Base-by-base conservation (phyloP, 305 asterid species). In the Solanum chacoense region DNA sequence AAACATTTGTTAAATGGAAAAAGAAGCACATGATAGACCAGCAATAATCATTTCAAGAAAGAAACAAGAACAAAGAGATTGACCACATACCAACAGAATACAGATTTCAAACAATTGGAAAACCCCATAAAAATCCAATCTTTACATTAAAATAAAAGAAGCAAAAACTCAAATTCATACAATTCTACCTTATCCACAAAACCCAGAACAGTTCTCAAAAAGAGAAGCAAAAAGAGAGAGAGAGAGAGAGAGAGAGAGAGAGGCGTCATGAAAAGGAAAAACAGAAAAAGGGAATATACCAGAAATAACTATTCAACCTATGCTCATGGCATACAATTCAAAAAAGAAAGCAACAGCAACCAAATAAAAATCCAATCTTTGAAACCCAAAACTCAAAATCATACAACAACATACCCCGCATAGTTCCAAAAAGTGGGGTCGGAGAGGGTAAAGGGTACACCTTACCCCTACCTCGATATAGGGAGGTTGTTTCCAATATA, bases 331-430 rank as follows among this genome's bases (percentile, higher is more conserved):
- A 35, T 35, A 31, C 18, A 77, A 38, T 4, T 45, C 1, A 76
- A 38, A 24, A 91, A 20, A 18, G 87, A 59, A 89, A 79, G 67
- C 3, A 38, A 78, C n/a, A 78, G n/a, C 22, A 37, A 75, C 76
- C 40, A 7, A 40, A 36, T 22, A 84, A 89, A 79, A 84, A 35
- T 69, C 88, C 72, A 69, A 88, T 80, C 90, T 89, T 73, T 37
- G 28, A 38, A 86, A 79, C 24, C 55, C 89, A 83, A 24, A 45
- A 31, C 11, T 42, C 86, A 42, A 8, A 14, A 42, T n/a, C 20
- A 36, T 0, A 77, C 84, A n/a, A 35, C 31, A 67, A 5, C 31
- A 67, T 67, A 67, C 18, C 12, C 13, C 3, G 13, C 1, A 1
- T 63, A 65, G 26, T 59, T 59, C 71, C 71, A 63, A 10, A 22